Conservation (phyloP, 2,329 filamentous ascomycete genomes). For the Pseudogymnoascus sp. region DNA sequence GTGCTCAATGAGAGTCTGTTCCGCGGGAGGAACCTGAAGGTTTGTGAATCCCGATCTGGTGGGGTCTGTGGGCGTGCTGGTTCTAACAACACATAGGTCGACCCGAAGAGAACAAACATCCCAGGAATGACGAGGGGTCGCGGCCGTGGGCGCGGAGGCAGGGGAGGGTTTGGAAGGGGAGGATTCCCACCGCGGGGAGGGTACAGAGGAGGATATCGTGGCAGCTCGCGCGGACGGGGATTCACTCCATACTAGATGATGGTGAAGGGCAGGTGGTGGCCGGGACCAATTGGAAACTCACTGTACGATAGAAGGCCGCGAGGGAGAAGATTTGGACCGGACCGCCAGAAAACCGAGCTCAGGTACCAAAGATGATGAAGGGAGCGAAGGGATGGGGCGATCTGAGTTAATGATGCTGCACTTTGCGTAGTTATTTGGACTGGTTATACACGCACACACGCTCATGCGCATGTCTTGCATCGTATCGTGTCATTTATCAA, state of each 20-base stretch:
- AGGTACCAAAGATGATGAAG: background rate
- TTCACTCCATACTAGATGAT: constrained; percentile 53
- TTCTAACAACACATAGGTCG: constrained; percentile 44
- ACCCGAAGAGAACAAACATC: constrained; percentile 92
- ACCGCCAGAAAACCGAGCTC: background rate
- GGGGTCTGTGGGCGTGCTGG: background rate
- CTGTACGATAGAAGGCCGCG: constrained; percentile 11
- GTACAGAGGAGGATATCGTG: constrained; percentile 53
- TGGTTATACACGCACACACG: background rate
- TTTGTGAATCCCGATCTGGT: constrained; percentile 31
- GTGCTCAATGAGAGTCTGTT: constrained; percentile 96
- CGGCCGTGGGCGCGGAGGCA: constrained; percentile 47
- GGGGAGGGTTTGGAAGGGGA: constrained; percentile 45
- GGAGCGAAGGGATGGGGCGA: background rate
- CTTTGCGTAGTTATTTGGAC: background rate
- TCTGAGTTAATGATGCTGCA: background rate
- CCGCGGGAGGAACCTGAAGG: constrained; percentile 91
- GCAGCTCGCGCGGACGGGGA: constrained; percentile 48
- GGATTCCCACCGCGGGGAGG: constrained; percentile 44
- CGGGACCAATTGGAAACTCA: background rate
- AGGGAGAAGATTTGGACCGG: constrained; percentile 2
- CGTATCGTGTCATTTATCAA: background rate
- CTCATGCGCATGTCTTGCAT: background rate
- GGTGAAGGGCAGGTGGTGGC: background rate
- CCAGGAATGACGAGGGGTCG: constrained; percentile 86